phyloP scores from a whole-genome alignment of 148 eudicot genomes.

The Spergularia marina region DNA sequence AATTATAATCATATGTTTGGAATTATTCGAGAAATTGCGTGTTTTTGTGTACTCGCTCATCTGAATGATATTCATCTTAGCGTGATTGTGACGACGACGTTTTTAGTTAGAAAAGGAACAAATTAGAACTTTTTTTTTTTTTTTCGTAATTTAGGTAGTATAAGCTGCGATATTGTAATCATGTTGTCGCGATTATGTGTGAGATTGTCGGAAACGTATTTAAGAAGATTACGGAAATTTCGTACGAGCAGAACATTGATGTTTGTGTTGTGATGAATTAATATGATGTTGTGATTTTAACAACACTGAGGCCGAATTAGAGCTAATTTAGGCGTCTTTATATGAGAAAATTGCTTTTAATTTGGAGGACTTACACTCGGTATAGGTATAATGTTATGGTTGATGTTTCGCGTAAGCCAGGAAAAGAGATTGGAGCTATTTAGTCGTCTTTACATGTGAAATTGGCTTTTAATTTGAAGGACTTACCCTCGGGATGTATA shows the following conservation, averaged over 20 bases:
- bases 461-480: no score
- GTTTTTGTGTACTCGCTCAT: neutral
- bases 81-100: no score
- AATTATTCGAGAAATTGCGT: neutral
- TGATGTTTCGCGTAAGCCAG: neutral
- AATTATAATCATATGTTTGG: neutral
- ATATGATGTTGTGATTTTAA: neutral
- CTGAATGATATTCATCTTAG: neutral
- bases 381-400: neutral
- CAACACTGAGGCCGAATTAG: neutral
- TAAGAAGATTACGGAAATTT: neutral
- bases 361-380: neutral
- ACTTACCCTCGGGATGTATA: neutral
- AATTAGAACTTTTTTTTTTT: no score
- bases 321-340: neutral
- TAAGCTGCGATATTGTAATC: neutral
- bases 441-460: no score
- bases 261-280: neutral
- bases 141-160: no score
- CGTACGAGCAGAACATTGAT: neutral
- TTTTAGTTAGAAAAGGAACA: no score
- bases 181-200: neutral
- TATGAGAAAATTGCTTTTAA: neutral
- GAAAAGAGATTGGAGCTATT: neutral
- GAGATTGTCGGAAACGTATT: neutral